A percentile compares a stretch with the other conserved stretches of the same genome.
Conservation (phyloP, 805 yeast species). For the Saitoella complicata region DNA sequence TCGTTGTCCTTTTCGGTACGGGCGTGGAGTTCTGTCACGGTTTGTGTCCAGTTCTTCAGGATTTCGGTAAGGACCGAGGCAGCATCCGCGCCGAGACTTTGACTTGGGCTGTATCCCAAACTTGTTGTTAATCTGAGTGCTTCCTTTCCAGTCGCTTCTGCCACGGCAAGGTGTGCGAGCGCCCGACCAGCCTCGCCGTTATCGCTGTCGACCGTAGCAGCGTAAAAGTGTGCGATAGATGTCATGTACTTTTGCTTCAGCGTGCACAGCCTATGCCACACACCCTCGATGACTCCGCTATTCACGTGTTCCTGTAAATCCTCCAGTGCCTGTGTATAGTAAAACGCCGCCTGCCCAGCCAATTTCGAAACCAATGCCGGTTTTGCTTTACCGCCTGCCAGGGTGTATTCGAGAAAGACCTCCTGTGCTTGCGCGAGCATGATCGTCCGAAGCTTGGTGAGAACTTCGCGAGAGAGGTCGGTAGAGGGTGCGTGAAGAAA, state of each 20-base stretch:
- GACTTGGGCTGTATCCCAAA: too few relatives aligned
- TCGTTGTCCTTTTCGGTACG: conserved; percentile 68
- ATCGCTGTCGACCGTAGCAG: conserved; percentile 32
- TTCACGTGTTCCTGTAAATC: conserved; percentile 28
- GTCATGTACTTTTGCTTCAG: conserved; percentile 30
- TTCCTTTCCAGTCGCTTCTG: conserved; percentile 24
- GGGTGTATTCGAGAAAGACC: conserved; percentile 47
- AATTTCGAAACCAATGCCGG: conserved; percentile 61
- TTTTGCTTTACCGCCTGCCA: conserved; percentile 31
- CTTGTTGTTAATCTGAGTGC: conserved; percentile 2
- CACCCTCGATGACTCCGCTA: conserved; percentile 26
- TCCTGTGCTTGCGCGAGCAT: conserved; percentile 86
- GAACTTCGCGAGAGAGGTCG: conserved; percentile 56
- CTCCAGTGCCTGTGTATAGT: conserved; percentile 38
- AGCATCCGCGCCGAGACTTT: background rate
- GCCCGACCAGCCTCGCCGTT: conserved; percentile 57
- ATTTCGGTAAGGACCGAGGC: conserved; percentile 13
- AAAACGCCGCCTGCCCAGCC: conserved; percentile 26
- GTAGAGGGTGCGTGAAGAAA: conserved; percentile 78
- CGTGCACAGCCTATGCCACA: conserved; percentile 34
- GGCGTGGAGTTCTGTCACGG: conserved; percentile 19
- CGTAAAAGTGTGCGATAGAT: conserved; percentile 42
- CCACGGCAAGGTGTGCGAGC: conserved; percentile 42
- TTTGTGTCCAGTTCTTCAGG: conserved; percentile 14
- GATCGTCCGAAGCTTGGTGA: conserved; percentile 43